Evolutionary conservation across 495 filamentous ascomycete genomes (phyloP), one percentile per base, ranked within the genome.

Genomic region (Penicillium nucicola): DNA sequence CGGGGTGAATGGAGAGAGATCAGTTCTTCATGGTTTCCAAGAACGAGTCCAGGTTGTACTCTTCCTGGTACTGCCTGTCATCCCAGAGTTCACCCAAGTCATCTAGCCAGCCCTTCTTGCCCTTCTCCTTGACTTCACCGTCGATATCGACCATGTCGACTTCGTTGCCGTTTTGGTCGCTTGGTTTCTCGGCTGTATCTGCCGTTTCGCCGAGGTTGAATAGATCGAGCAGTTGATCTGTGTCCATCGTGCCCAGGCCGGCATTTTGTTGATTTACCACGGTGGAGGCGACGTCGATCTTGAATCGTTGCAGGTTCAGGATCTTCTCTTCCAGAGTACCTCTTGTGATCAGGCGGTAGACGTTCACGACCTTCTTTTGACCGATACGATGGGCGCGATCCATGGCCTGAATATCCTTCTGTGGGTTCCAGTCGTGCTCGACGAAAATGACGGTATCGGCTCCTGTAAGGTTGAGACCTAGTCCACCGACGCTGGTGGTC

Each of bases 191-290:
- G 36, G 86, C 81, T 32, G 84, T 77, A 14, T 74, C 83, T 8
- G 84, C 88, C 4, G 84, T 83, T 57, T 95, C 89, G 53, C 89
- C 89, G 8, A 97, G 77, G 64, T 86, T 97, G 76, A 98, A 98
- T 41, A 98, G 82, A 63, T 98, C 93, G 1, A 98, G 82, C 53
- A 98, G 92, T 68, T 98, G 90, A 60, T 96, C 93, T 43, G 93
- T 98, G 70, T 97, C 90, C 93, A 97, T 97, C 2, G 90, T 89
- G 61, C 85, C 85, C 7, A 98, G 75, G 13, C 92, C 93, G 8
- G 93, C 92, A 62, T 97, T 98, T 72, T 97, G 93, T 74, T 97
- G 93, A 71, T 98, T 98, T 55, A 98, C 95, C 11, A 98, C 93
- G 4, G 95, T 98, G 49, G 86, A 90, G 42, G 93, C 93, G 32